Conservation (phyloP, 306 rosid species). For the Vigna hirtella region DNA sequence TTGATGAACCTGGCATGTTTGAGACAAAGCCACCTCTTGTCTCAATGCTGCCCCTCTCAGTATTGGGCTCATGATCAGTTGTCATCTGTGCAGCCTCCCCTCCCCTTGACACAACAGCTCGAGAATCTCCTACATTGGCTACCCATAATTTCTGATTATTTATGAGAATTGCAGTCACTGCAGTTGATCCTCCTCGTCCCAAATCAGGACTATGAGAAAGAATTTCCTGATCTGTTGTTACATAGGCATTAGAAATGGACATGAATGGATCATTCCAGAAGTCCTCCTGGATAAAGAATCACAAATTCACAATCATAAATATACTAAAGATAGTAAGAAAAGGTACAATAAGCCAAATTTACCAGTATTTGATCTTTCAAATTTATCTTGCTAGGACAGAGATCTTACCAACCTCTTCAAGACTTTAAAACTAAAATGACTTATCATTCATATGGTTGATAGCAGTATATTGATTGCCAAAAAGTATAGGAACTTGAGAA, state of each 20-base stretch:
- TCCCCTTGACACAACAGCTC: conserved; percentile 70
- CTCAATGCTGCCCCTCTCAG: conserved; percentile 83
- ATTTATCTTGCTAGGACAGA: conserved; percentile 10
- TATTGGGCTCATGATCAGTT: conserved; percentile 83
- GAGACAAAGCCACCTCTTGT: conserved; percentile 90
- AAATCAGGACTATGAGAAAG: conserved; percentile 77
- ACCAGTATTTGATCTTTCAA: conserved; percentile 8
- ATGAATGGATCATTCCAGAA: conserved; percentile 68
- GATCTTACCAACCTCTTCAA: conserved; percentile 17
- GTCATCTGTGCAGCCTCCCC: conserved; percentile 76
- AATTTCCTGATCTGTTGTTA: conserved; percentile 72
- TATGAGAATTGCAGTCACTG: conserved; percentile 78
- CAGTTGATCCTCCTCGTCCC: conserved; percentile 87
- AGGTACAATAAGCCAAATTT: background rate
- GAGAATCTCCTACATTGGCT: conserved; percentile 85
- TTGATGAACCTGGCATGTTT: conserved; percentile 85
- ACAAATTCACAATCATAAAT: conserved; percentile 36
- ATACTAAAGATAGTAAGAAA: background rate
- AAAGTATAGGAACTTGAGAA: background rate
- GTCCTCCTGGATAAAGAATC: conserved; percentile 58
- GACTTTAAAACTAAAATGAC: conserved; percentile 22
- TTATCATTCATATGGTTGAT: conserved; percentile 10
- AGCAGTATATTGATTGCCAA: conserved; percentile 10
- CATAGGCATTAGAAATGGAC: conserved; percentile 67
- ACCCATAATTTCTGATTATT: conserved; percentile 70